Evolutionary conservation across 805 yeast genomes (phyloP).

Genomic region (Starmerella sp.): DNA sequence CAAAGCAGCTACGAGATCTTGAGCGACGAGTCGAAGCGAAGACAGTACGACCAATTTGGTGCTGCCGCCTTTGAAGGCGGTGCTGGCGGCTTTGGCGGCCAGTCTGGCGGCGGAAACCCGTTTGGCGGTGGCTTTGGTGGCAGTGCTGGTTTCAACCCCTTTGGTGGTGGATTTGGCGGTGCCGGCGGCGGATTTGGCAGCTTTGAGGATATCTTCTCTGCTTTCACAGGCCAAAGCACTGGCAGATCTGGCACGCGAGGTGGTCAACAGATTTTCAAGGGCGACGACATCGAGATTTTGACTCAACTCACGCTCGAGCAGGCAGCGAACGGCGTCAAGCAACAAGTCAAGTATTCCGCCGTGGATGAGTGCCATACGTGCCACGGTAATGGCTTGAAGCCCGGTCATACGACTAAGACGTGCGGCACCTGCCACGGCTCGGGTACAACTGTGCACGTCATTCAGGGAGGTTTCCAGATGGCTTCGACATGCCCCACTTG

Average conservation of each 20-base stretch:
- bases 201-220: conserved; percentile 56
- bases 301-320: conserved; percentile 72
- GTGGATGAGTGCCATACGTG: conserved; percentile 71
- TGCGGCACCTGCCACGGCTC: conserved; percentile 88
- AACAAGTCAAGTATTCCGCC: conserved; percentile 58
- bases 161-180: conserved; percentile 32
- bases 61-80: conserved; percentile 61
- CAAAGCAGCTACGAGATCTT: conserved; percentile 91
- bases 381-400: conserved; percentile 73
- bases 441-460: conserved; percentile 74
- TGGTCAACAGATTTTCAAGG: conserved; percentile 64
- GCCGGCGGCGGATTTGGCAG: conserved; percentile 30
- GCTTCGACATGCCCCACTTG: conserved; percentile 83
- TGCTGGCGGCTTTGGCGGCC: conserved; percentile 39
- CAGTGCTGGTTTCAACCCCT: conserved; percentile 29
- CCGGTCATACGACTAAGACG: conserved; percentile 60
- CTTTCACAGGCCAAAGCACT: conserved; percentile 35
- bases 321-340: conserved; percentile 66
- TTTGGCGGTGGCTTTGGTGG: conserved; percentile 34
- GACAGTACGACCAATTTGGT: conserved; percentile 87
- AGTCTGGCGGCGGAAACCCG: conserved; percentile 38
- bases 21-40: conserved; percentile 71
- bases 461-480: conserved; percentile 94
- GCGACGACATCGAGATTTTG: conserved; percentile 76
- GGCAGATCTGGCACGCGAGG: conserved; percentile 30